Conservation (phyloP, 1,284 basidiomycete species). For the Austroboletus olivaceoglutinosus region DNA sequence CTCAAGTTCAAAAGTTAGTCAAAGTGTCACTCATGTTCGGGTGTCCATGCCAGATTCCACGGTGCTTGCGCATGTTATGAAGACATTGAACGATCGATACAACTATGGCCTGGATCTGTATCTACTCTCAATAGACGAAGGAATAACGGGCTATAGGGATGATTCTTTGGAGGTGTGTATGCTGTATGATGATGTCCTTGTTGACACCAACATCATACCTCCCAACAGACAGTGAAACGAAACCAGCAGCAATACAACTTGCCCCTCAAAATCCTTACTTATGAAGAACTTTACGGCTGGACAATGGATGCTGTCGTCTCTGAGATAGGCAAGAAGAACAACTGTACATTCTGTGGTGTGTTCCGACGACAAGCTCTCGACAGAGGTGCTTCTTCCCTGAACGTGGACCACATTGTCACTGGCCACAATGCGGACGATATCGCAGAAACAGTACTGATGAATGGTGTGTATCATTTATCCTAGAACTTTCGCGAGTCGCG, state of each 20-base stretch:
- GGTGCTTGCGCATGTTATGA: constrained; percentile 96
- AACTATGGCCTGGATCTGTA: constrained; percentile 90
- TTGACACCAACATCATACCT: constrained; percentile 5
- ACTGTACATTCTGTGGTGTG: constrained; percentile 99
- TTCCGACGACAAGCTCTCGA: constrained; percentile 96
- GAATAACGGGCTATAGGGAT: constrained; percentile 97
- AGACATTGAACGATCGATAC: constrained; percentile 91
- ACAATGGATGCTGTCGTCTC: constrained; percentile 98
- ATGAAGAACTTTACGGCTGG: constrained; percentile 98
- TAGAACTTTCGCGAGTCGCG: neutral
- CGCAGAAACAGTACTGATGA: constrained; percentile 98
- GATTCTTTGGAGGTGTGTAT: constrained; percentile 86
- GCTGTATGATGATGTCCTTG: neutral
- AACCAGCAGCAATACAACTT: constrained; percentile 96
- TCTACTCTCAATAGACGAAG: constrained; percentile 96
- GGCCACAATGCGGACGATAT: constrained; percentile 99
- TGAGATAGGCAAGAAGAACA: constrained; percentile 95
- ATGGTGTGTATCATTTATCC: constrained; percentile 60
- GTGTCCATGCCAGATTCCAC: constrained; percentile 90
- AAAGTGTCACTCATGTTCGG: constrained; percentile 2
- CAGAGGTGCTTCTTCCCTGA: constrained; percentile 84
- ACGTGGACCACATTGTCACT: constrained; percentile 97
- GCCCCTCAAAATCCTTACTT: constrained; percentile 94
- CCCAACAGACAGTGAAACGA: constrained; percentile 86
- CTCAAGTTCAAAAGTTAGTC: too few species aligned